Conservation (phyloP, 2,329 filamentous ascomycete species). For the Diplodia mutila region DNA sequence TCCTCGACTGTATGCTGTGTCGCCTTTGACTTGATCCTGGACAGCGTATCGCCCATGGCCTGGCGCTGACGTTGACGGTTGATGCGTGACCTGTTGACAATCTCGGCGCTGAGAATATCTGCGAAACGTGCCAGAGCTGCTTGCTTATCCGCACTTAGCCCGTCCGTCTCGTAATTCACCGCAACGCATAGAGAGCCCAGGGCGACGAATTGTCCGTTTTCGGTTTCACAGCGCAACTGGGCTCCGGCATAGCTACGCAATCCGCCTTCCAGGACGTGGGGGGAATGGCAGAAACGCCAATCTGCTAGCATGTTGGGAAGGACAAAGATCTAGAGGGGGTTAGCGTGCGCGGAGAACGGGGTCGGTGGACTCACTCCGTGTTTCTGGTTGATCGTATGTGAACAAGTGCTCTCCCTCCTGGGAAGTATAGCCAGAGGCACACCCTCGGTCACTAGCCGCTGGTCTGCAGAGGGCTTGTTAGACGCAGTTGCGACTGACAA, state of each 20-base stretch:
- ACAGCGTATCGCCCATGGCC: slow-evolving; percentile 43
- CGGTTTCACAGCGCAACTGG: slow-evolving; percentile 46
- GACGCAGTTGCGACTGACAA: not conserved
- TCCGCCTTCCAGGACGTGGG: slow-evolving; percentile 47
- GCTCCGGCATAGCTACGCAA: slow-evolving; percentile 49
- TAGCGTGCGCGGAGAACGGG: not conserved
- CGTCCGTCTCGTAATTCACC: slow-evolving; percentile 40
- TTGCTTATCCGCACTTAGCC: slow-evolving; percentile 39
- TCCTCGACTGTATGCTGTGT: slow-evolving; percentile 33
- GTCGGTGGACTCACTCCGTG: slow-evolving; percentile 34
- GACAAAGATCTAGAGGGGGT: slow-evolving; percentile 43
- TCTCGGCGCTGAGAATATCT: slow-evolving; percentile 47
- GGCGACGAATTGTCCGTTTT: slow-evolving; percentile 45
- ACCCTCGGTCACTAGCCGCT: slow-evolving; percentile 48
- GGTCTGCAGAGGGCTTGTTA: slow-evolving; percentile 30
- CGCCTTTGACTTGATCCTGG: slow-evolving; percentile 22
- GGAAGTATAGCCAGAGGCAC: slow-evolving; percentile 49
- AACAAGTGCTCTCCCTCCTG: slow-evolving; percentile 51
- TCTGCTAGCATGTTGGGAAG: slow-evolving; percentile 49
- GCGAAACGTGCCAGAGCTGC: slow-evolving; percentile 43
- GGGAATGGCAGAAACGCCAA: slow-evolving; percentile 50
- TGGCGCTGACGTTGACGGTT: slow-evolving; percentile 48
- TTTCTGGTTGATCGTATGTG: slow-evolving; percentile 48
- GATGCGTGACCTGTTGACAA: slow-evolving; percentile 44
- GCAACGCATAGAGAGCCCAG: slow-evolving; percentile 52